These are phyloP conservation scores for Ophiognomonia clavigignenti-juglandacearum DNA, from an alignment of 2,329 filamentous ascomycete genomes.

Conservation along the genomic window DNA sequence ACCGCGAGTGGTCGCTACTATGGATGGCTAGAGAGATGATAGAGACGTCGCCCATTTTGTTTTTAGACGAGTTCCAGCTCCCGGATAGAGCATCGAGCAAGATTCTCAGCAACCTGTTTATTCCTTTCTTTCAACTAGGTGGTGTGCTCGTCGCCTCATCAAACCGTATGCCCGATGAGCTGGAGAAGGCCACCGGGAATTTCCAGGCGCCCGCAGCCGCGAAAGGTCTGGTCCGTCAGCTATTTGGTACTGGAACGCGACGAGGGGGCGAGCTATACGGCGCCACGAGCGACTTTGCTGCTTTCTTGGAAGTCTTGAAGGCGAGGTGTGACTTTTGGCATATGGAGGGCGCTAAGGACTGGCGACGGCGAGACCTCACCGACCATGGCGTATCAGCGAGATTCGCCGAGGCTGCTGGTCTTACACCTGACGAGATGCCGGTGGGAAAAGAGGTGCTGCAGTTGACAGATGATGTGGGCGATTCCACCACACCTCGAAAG, in stretches of 20 bases:
- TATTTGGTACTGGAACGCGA: conserved; percentile 34
- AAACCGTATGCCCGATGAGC: conserved; percentile 78
- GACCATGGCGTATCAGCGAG: conserved; percentile 6
- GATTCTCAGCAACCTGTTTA: conserved; percentile 73
- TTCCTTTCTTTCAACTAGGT: conserved; percentile 75
- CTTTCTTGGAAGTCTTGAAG: conserved; percentile 70
- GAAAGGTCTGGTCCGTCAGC: conserved; percentile 45
- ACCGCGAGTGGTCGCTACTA: conserved; percentile 61
- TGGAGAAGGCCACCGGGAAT: conserved; percentile 69
- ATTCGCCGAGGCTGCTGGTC: neutral
- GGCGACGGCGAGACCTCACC: conserved; percentile 50
- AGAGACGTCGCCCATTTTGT: conserved; percentile 69
- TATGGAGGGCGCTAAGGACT: conserved; percentile 72
- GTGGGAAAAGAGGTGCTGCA: conserved; percentile 2
- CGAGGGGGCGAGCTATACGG: conserved; percentile 48
- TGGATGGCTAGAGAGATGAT: conserved; percentile 73
- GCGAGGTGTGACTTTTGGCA: conserved; percentile 80
- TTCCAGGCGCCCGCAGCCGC: conserved; percentile 57
- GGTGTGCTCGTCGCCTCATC: conserved; percentile 77
- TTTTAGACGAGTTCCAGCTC: conserved; percentile 79
- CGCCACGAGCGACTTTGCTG: conserved; percentile 66
- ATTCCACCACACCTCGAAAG: conserved; percentile 21
- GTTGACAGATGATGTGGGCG: conserved; percentile 6
- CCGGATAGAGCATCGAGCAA: conserved; percentile 74
- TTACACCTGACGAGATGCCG: neutral